These are phyloP conservation scores for Colletotrichum karsti DNA, from an alignment of 2,329 filamentous ascomycete genomes.

Conservation along the genomic window DNA sequence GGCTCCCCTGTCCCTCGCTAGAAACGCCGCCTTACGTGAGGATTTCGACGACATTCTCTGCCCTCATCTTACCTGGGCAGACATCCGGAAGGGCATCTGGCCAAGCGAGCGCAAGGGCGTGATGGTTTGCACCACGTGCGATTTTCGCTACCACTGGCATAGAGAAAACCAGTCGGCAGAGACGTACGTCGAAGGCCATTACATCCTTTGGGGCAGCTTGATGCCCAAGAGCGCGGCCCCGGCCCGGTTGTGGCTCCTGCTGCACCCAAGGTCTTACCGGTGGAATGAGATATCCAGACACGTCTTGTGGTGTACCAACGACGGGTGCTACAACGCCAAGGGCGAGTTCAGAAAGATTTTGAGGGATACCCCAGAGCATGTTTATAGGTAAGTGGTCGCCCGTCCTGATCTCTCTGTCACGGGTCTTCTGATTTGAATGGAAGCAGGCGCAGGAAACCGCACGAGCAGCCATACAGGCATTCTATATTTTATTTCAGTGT, in stretches of 20 bases:
- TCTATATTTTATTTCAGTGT: too few relatives aligned
- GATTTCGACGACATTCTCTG: neutral
- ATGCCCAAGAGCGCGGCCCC: neutral
- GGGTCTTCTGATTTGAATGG: too few relatives aligned
- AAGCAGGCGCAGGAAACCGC: too few relatives aligned
- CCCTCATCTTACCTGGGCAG: neutral
- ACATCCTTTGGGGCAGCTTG: neutral
- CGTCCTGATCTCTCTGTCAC: too few relatives aligned
- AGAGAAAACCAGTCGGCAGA: fast-evolving
- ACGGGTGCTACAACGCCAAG: neutral
- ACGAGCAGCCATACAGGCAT: too few relatives aligned
- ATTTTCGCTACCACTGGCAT: neutral
- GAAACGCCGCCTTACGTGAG: neutral
- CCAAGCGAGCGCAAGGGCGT: too few relatives aligned
- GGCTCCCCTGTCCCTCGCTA: neutral
- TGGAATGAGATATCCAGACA: neutral
- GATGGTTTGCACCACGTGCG: neutral
- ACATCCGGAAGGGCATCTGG: neutral
- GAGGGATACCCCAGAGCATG: neutral
- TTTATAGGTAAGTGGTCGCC: too few relatives aligned
- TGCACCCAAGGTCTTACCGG: neutral
- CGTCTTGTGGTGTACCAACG: neutral
- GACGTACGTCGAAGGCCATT: neutral
- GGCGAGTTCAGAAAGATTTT: neutral
- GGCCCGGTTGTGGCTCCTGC: too few relatives aligned